Evolutionary conservation across 2,329 filamentous ascomycete species (phyloP).

Genomic region (Aureobasidium subglaciale): DNA sequence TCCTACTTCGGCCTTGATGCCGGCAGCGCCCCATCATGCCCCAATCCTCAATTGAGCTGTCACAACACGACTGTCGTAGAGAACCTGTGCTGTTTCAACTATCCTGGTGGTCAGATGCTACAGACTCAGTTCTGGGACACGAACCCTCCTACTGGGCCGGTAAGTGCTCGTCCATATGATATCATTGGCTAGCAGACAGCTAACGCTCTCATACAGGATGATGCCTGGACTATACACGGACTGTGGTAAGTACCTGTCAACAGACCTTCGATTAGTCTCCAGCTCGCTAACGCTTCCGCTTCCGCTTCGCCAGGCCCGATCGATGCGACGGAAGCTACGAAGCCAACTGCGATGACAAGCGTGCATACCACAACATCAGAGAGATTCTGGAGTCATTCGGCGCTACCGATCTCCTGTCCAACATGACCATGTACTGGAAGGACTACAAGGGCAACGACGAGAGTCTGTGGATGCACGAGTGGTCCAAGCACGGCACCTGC

Average conservation of each 20-base stretch:
- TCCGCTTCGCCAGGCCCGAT: slow-evolving; percentile 41
- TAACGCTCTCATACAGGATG: too few relatives aligned
- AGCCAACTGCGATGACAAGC: slow-evolving; percentile 54
- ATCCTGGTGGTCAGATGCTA: slow-evolving; percentile 62
- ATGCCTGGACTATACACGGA: slow-evolving; percentile 70
- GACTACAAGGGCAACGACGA: slow-evolving; percentile 58
- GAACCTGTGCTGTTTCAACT: slow-evolving; percentile 68
- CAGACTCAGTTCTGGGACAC: slow-evolving; percentile 76
- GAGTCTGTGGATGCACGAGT: slow-evolving; percentile 64
- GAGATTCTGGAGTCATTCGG: slow-evolving; percentile 52
- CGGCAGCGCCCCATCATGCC: slow-evolving; percentile 22
- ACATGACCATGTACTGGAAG: slow-evolving; percentile 68
- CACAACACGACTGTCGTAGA: slow-evolving; percentile 53
- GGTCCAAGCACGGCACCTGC: slow-evolving; percentile 67
- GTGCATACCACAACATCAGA: slow-evolving; percentile 59
- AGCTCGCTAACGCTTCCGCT: not conserved
- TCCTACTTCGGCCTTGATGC: slow-evolving; percentile 1
- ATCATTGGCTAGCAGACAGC: too few relatives aligned
- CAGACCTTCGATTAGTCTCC: not conserved
- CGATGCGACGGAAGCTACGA: slow-evolving; percentile 64
- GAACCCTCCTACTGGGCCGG: slow-evolving; percentile 56
- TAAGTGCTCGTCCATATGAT: too few relatives aligned
- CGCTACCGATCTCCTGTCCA: slow-evolving; percentile 51
- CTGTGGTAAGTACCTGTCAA: slow-evolving; percentile 42
- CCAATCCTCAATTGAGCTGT: slow-evolving; percentile 51